Evolutionary conservation across 805 yeast species (phyloP), one percentile per base, ranked within the genome.

Genomic region (Wickerhamiella brachini): DNA sequence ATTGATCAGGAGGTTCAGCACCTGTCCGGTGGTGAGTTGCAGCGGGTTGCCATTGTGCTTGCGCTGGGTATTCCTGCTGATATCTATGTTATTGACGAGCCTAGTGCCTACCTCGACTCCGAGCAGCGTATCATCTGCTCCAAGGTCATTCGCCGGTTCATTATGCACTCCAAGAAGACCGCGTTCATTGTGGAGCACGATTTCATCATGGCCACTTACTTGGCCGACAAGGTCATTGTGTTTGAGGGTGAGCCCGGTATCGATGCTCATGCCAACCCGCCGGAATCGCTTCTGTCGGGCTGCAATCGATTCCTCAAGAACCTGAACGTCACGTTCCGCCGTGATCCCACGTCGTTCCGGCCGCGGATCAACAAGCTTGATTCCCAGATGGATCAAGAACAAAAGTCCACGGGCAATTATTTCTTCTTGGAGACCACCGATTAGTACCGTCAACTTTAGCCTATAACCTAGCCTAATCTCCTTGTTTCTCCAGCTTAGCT

Each of bases 181-280:
- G 98, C 99, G n/a, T 93, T 93, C 69, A 76, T 93, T 62, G 99
- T 93, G 53, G 99, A 93, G 82, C 99, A 93, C 81, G 99, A 93
- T 79, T 93, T 93, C 79, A 93, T 93, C 75, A 93, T 93, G 99
- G 97, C 98, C 58, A 93, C 99, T 17, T 93, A 93, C 69, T 78
- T 93, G 76, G 98, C 99, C 57, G 99, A 93, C 72, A 80, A 95
- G 66, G 99, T 93, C 62, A 90, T 93, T 78, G 97, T 93, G 52
- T 93, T 90, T 65, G 98, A 93, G 70, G 99, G 99, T 70, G 64
- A 71, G 57, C 97, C 99, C 50, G 87, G 97, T 24, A 76, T 78
- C 66, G 75, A 81, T 59, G 90, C 98, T 34, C 67, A 70, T 59
- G 97, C 98, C 41, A 83, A 81, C 65, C 70, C 84, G 49, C 97